Percentiles rank a stretch among this genome's conserved stretches.
These are phyloP conservation scores for Amphicarpaea edgeworthii DNA, from an alignment of 306 rosid genomes.

Conservation along the genomic window DNA sequence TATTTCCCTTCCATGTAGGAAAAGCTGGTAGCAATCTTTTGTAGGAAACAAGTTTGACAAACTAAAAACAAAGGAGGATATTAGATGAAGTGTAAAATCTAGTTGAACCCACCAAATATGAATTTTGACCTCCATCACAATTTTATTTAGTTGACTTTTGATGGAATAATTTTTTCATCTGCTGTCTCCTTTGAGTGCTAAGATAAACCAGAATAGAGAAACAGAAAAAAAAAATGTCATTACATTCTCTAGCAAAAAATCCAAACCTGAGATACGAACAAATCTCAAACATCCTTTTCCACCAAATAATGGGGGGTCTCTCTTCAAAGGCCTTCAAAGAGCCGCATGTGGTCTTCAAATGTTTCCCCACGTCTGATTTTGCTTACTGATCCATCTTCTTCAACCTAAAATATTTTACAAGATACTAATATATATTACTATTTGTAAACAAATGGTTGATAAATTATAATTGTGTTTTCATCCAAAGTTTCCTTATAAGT, in stretches of 20 bases:
- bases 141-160: background rate
- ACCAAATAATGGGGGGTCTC: background rate
- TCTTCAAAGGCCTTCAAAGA: conserved; percentile 77
- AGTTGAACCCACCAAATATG: background rate
- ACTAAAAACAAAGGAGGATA: background rate
- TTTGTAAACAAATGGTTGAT: background rate
- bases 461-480: conserved; percentile 3
- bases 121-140: background rate
- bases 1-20: too few species aligned
- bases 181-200: background rate
- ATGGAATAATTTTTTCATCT: background rate
- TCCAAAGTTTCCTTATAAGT: background rate
- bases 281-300: background rate
- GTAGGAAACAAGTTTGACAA: background rate
- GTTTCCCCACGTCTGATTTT: conserved; percentile 89
- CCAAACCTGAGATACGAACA: conserved; percentile 3
- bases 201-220: background rate
- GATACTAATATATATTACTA: background rate
- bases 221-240: background rate
- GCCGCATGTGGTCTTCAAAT: conserved; percentile 79
- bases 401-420: conserved; percentile 61
- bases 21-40: too few species aligned
- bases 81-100: background rate
- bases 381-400: conserved; percentile 78
- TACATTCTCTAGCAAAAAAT: background rate